Conservation (phyloP, 2,329 filamentous ascomycete genomes). For the Diplodia scrobiculata region DNA sequence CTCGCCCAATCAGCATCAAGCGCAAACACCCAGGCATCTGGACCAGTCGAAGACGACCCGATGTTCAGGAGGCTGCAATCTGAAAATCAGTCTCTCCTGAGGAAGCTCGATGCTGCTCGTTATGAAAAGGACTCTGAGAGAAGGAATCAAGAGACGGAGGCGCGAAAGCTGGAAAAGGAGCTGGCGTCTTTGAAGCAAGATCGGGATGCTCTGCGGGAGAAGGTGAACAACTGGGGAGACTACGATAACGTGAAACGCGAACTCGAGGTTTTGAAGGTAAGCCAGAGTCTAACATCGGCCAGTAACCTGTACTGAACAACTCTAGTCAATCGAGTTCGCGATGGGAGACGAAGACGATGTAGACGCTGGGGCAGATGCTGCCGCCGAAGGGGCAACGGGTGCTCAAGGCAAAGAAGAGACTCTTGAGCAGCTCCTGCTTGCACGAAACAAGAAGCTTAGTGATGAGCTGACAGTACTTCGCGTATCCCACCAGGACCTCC, state of each 20-base stretch:
- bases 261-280: conserved; percentile 83
- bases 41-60: conserved; percentile 82
- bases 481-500: conserved; percentile 90
- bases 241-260: conserved; percentile 97
- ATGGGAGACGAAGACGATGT: conserved; percentile 72
- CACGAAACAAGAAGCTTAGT: conserved; percentile 92
- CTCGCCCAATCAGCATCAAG: conserved; percentile 85
- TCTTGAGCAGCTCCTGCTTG: conserved; percentile 85
- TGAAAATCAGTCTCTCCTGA: conserved; percentile 88
- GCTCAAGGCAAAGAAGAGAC: conserved; percentile 70
- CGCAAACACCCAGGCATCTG: conserved; percentile 61
- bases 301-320: conserved; percentile 30
- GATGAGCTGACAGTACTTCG: conserved; percentile 91
- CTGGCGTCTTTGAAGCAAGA: conserved; percentile 74
- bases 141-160: conserved; percentile 71
- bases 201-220: conserved; percentile 74
- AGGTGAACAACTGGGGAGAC: conserved; percentile 86
- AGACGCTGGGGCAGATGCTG: conserved; percentile 44
- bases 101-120: conserved; percentile 80
- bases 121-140: conserved; percentile 82
- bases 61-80: conserved; percentile 83
- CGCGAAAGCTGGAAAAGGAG: conserved; percentile 80
- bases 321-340: conserved; percentile 86
- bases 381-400: conserved; percentile 52
- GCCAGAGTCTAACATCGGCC: conserved; percentile 23